phyloP scores from a whole-genome alignment of 352 stramenopile genomes.

The Phytopythium litorale region DNA sequence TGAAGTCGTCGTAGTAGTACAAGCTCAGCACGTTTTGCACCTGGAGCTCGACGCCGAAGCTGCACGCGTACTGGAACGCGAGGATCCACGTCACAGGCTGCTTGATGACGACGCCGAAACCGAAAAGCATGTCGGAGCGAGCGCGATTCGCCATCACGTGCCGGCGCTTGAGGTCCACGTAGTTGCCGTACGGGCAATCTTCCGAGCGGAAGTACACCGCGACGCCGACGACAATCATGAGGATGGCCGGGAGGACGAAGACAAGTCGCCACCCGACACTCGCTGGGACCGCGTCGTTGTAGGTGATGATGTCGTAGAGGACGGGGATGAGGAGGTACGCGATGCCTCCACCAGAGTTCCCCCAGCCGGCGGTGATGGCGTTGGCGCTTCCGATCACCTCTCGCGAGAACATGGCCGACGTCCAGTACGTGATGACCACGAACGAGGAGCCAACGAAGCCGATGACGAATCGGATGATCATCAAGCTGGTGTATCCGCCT shows the following conservation, averaged over 20 bases:
- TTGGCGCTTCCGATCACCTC: conserved; percentile 90
- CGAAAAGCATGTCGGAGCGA: conserved; percentile 21
- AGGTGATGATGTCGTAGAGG: conserved; percentile 85
- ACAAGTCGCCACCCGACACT: conserved; percentile 83
- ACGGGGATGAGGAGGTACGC: conserved; percentile 81
- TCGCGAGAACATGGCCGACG: conserved; percentile 85
- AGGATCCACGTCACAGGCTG: conserved; percentile 85
- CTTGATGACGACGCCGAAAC: conserved; percentile 30
- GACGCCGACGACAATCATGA: conserved; percentile 71
- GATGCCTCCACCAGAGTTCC: conserved; percentile 89
- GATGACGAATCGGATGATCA: conserved; percentile 89
- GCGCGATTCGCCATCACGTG: conserved; percentile 37
- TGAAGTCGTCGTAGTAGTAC: conserved; percentile 89
- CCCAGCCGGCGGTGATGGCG: conserved; percentile 88
- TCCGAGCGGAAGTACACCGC: conserved; percentile 80
- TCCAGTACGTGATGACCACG: conserved; percentile 89
- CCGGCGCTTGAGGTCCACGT: conserved; percentile 45
- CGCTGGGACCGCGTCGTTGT: conserved; percentile 23
- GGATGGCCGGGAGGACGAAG: conserved; percentile 77
- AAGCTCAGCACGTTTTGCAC: conserved; percentile 91
- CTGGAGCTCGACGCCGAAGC: conserved; percentile 93
- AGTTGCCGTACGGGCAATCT: conserved; percentile 89
- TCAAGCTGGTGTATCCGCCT: conserved; percentile 57
- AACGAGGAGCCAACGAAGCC: conserved; percentile 90
- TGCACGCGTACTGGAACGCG: conserved; percentile 89